Evolutionary conservation across 495 filamentous ascomycete genomes (phyloP).

Genomic region (Trichoderma virens): DNA sequence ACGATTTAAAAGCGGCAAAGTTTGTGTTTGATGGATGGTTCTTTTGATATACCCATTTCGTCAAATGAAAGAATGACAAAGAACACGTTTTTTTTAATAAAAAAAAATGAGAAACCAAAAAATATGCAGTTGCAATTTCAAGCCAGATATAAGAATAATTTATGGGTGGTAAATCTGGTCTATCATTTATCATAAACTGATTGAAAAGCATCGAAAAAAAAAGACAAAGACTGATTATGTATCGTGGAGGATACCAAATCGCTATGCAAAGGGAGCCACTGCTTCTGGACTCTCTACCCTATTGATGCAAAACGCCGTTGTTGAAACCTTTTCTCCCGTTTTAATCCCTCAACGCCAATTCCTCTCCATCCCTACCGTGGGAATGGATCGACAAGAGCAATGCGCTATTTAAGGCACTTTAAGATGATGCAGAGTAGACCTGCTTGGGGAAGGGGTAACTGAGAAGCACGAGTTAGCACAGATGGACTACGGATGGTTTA

Average conservation of each 20-base stretch:
- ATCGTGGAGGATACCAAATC: constrained; percentile 30
- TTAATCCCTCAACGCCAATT: constrained; percentile 10
- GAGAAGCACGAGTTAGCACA: constrained; percentile 4
- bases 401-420: constrained; percentile 22
- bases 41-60: too few species aligned
- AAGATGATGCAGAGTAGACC: constrained; percentile 46
- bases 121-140: too few species aligned
- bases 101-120: too few species aligned
- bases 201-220: not conserved
- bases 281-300: constrained; percentile 19
- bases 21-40: too few species aligned
- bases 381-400: constrained; percentile 13
- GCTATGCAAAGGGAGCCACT: constrained; percentile 14
- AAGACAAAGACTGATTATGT: constrained; percentile 12
- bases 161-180: not conserved
- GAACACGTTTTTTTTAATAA: too few species aligned
- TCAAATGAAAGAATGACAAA: too few species aligned
- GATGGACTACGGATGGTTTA: not conserved
- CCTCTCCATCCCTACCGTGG: not conserved
- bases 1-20: too few species aligned
- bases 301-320: constrained; percentile 18
- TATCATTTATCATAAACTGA: constrained; percentile 5
- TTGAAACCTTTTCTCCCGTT: constrained; percentile 22
- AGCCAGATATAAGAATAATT: not conserved
- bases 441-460: constrained; percentile 83